phyloP scores from a whole-genome alignment of 2,329 filamentous ascomycete genomes.

The Aspergillus luchuensis region DNA sequence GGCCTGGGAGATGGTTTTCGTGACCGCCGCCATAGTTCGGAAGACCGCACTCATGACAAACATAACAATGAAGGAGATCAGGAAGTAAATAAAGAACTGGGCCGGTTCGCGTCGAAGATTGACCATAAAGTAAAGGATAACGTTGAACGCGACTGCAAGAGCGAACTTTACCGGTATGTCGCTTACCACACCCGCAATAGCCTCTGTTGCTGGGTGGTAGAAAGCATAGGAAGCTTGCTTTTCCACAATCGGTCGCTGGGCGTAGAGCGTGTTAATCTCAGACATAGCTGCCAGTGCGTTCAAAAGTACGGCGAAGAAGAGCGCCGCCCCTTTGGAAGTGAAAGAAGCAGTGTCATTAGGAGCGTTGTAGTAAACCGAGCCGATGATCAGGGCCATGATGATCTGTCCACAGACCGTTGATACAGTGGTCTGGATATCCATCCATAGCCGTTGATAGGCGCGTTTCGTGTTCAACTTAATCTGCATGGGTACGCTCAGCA shows the following conservation, averaged over 20 bases:
- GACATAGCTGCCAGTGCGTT: conserved; percentile 77
- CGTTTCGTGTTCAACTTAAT: not conserved
- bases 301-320: conserved; percentile 83
- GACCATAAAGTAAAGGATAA: conserved; percentile 81
- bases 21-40: conserved; percentile 72
- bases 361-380: conserved; percentile 77
- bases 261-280: conserved; percentile 47
- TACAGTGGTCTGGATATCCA: conserved; percentile 71
- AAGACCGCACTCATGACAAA: conserved; percentile 81
- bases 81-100: conserved; percentile 79
- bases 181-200: conserved; percentile 14
- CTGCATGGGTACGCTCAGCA: conserved; percentile 64
- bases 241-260: conserved; percentile 22
- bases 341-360: conserved; percentile 66
- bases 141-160: conserved; percentile 72
- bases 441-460: conserved; percentile 66
- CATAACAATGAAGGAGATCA: conserved; percentile 71
- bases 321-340: conserved; percentile 70
- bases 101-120: conserved; percentile 72
- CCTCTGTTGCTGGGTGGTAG: conserved; percentile 22
- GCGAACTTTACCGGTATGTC: conserved; percentile 70
- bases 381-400: conserved; percentile 71
- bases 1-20: conserved; percentile 62
- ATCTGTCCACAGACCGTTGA: conserved; percentile 66
- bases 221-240: conserved; percentile 24